Evolutionary conservation across 768 basidiomycete species (phyloP).

Genomic region (Terana coerulea): DNA sequence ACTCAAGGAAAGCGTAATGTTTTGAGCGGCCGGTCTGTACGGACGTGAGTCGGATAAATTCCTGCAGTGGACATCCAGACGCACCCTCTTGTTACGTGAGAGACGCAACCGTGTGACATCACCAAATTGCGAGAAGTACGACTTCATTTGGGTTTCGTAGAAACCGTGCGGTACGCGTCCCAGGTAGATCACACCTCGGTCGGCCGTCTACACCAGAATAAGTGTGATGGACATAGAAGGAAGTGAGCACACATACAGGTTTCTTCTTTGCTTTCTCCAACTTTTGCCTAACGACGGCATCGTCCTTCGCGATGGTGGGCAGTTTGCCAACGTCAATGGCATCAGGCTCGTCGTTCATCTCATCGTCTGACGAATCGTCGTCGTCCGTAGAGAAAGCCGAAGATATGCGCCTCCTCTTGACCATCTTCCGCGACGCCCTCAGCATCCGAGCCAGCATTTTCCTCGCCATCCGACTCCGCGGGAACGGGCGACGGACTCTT

Average conservation of each 20-base stretch:
- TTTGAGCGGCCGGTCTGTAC: constrained; percentile 89
- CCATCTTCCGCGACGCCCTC: constrained; percentile 20
- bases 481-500: constrained; percentile 10
- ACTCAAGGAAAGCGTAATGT: constrained; percentile 96
- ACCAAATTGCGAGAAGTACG: constrained; percentile 95
- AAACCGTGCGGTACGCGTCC: constrained; percentile 96
- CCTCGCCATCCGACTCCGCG: neutral
- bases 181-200: constrained; percentile 84
- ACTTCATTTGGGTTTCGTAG: constrained; percentile 90
- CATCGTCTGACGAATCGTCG: constrained; percentile 75
- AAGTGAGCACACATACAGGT: constrained; percentile 46
- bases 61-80: neutral
- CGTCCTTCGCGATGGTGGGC: constrained; percentile 87
- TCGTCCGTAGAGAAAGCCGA: constrained; percentile 79
- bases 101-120: constrained; percentile 82
- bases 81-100: constrained; percentile 90
- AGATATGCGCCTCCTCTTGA: constrained; percentile 48
- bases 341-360: constrained; percentile 53
- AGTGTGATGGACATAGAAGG: constrained; percentile 16
- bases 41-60: no score
- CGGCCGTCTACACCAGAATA: constrained; percentile 46
- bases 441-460: neutral
- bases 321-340: constrained; percentile 66
- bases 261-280: constrained; percentile 53
- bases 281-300: constrained; percentile 64